Evolutionary conservation across 2,329 filamentous ascomycete genomes (phyloP).

Genomic region (Didymella exigua): DNA sequence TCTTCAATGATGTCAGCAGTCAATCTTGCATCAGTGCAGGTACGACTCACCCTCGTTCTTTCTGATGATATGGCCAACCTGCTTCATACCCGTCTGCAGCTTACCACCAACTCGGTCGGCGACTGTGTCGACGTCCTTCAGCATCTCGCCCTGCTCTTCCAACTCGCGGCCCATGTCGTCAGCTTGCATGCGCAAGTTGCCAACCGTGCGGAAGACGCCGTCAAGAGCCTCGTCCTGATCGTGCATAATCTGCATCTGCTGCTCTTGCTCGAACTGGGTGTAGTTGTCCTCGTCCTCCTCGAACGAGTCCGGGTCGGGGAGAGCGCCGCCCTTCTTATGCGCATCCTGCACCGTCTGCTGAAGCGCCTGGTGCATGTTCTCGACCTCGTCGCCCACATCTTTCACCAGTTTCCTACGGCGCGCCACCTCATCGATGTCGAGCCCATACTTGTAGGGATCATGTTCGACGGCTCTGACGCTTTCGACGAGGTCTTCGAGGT

Average conservation of each 20-base stretch:
- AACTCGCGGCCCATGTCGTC: constrained; percentile 95
- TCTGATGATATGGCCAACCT: constrained; percentile 81
- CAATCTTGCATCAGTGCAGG: neutral
- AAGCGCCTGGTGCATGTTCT: constrained; percentile 86
- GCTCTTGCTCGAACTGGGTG: constrained; percentile 84
- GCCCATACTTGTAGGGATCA: constrained; percentile 84
- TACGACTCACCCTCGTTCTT: constrained; percentile 77
- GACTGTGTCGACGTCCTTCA: constrained; percentile 82
- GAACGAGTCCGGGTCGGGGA: constrained; percentile 66
- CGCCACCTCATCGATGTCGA: constrained; percentile 80
- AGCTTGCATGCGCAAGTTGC: constrained; percentile 86
- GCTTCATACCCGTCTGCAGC: constrained; percentile 83
- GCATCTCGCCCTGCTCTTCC: constrained; percentile 89
- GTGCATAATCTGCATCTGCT: constrained; percentile 89
- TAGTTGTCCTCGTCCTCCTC: constrained; percentile 65
- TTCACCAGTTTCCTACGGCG: constrained; percentile 81
- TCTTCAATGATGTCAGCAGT: constrained; percentile 51
- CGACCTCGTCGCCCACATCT: constrained; percentile 86
- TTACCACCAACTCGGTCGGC: constrained; percentile 87
- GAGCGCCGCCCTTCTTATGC: constrained; percentile 49
- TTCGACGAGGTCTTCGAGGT: constrained; percentile 85
- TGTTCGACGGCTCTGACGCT: constrained; percentile 87
- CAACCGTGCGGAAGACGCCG: constrained; percentile 90
- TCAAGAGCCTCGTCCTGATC: constrained; percentile 95
- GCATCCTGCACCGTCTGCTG: constrained; percentile 60